These are phyloP conservation scores for Phytomonas sp. DNA, from an alignment of 208 protist genomes.

Conservation along the genomic window DNA sequence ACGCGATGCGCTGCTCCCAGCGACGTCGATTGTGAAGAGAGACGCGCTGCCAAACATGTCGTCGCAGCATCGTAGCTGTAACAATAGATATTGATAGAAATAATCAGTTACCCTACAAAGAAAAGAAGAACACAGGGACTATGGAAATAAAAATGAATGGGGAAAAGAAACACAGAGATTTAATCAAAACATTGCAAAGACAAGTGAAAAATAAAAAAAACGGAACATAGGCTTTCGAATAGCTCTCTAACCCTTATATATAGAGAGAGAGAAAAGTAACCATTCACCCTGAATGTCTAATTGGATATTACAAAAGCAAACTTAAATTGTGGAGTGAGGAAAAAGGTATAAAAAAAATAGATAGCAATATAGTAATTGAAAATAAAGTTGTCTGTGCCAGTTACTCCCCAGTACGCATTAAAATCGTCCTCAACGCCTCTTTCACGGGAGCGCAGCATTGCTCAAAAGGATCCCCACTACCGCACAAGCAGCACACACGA, in stretches of 20 bases:
- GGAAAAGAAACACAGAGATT: background rate
- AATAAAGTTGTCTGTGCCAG: background rate
- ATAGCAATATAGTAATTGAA: background rate
- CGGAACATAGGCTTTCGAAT: background rate
- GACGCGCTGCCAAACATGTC: conserved; percentile 7
- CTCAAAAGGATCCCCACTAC: conserved; percentile 32
- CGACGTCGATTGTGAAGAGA: conserved; percentile 64
- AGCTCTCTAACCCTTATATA: background rate
- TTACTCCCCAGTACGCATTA: background rate
- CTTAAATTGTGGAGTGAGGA: background rate
- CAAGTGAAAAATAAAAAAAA: background rate
- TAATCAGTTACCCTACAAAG: background rate
- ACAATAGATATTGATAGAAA: conserved; percentile 11
- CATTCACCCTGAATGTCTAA: too few species aligned
- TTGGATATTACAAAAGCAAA: background rate
- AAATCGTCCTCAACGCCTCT: conserved; percentile 17
- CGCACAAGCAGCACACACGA: conserved; percentile 26
- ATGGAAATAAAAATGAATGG: background rate
- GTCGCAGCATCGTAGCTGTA: conserved; percentile 5
- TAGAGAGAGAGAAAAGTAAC: background rate
- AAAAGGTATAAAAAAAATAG: background rate
- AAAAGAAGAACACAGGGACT: background rate
- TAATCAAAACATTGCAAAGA: background rate
- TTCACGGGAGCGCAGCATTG: conserved; percentile 37
- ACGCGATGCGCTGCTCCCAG: conserved; percentile 82